Evolutionary conservation across 805 yeast species (phyloP), one percentile per base, ranked within the genome.

Genomic region (Saturnispora zaruensis): DNA sequence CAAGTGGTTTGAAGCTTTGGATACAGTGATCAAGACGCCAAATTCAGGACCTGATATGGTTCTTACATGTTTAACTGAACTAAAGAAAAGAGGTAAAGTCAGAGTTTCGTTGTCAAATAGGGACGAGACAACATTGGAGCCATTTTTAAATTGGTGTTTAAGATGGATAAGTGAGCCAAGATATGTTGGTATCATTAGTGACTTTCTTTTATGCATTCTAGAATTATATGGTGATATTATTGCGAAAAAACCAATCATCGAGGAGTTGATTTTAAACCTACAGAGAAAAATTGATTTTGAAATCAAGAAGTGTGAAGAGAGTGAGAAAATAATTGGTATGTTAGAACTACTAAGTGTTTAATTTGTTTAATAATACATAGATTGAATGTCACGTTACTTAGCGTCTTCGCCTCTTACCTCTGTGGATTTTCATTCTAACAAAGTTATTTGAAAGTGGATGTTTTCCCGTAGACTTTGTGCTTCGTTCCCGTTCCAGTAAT

Each of bases 271-370:
- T 44, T 68, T 72, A 45, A 76, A 77, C 50, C 69, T 93, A 54
- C 73, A 75, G 57, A 76, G 76, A 61, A 79, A 78, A 59, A 73
- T 91, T 25, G 77, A 75, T 50, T 63, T 69, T 32, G 97, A 91
- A 67, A 78, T 89, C 23, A 76, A 75, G 50, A 82, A 84, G 61
- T 86, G 96, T 41, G 79, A 79, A 62, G 96, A 90, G 63, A 95
- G 97, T 6, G 85, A 84, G 64, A 83, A 81, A 63, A 80, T 93
- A 41, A 88, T 85, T 59, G 99, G 99, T 49, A 93, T 93, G 97
- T 71, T 93, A 59, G 95, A 88, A 66, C 67, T 93, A 57, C 73
- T 91, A 59, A 82, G 89, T 46, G 76, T 62, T 68, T 53, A 76
- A 68, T 47, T 56, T 9, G 13, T 38, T 42, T 18, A 34, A 49